A percentile compares a stretch with the other conserved stretches of the same genome.
phyloP scores from a whole-genome alignment of 2,329 filamentous ascomycete genomes.

The Corniculantispora saksenae region DNA sequence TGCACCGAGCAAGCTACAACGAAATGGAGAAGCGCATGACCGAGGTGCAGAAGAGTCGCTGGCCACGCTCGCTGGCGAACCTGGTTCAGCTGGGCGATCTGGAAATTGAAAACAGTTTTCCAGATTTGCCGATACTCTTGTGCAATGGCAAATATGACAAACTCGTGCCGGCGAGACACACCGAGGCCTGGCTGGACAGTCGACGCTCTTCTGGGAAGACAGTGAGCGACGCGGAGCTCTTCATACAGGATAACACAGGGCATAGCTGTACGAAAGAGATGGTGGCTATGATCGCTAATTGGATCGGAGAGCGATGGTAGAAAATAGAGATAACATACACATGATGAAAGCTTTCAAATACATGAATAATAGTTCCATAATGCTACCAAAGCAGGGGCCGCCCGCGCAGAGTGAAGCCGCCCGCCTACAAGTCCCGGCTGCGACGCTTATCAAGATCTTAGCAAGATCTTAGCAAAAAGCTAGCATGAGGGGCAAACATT shows the following conservation, averaged over 20 bases:
- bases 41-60: constrained; percentile 6
- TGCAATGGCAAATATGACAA: constrained; percentile 11
- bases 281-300: constrained; percentile 10
- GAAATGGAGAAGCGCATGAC: background rate
- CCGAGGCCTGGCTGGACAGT: background rate
- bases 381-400: no score
- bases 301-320: background rate
- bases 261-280: constrained; percentile 17
- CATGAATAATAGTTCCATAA: no score
- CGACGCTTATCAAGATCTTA: constrained; percentile 13
- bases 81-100: background rate
- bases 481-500: background rate
- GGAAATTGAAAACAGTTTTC: background rate
- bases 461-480: constrained; percentile 12
- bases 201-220: background rate
- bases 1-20: constrained; percentile 1
- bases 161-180: constrained; percentile 4
- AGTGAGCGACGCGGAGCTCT: constrained; percentile 8
- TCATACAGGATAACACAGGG: constrained; percentile 10
- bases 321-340: no score
- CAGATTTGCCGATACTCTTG: constrained; percentile 5
- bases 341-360: background rate
- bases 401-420: no score
- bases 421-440: background rate
- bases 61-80: constrained; percentile 4